Base-by-base conservation (phyloP, 1,284 basidiomycete genomes). In the Ceraceosorus bombacis region DNA sequence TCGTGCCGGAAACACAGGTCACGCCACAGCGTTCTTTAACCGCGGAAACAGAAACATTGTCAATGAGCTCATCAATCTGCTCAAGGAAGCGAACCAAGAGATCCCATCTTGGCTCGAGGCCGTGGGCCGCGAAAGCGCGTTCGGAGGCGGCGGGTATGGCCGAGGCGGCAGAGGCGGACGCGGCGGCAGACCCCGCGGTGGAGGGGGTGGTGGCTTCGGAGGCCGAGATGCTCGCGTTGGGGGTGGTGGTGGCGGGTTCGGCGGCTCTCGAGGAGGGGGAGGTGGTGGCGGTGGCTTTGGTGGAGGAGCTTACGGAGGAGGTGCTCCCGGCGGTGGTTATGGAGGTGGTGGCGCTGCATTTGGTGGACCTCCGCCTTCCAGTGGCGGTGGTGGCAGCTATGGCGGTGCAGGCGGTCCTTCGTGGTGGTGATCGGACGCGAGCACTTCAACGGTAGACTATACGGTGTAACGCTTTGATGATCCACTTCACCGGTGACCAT, bases 1-100 rank as follows among this genome's bases (percentile, higher is more conserved):
- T 59, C 93, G 94, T 85, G 95, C 95, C 12, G 94, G 94, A 69
- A 99, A 99, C 83, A 89, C 87, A n/a, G 94, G 94, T 82, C 85
- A 88, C 65, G 88, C 89, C 41, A 99, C 79, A 37, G 78, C 79
- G 59, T 80, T 80, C 72, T 79, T 80, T 75, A 80, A 80, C 77
- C 77, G 79, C 41, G 79, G 78, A 66, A 80, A 80, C 76, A 73
- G 74, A 62, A 77, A 91, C 80, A 94, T 97, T 67, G 89, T 89
- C 53, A 85, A 88, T 56, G 92, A 95, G 73, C 83, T 98, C 53
- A 81, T 97, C 60, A 93, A 96, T 78, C 84, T 98, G 10, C 85
- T 98, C 57, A 86, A 89, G 63, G 94, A 97, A 80, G 94, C 94
- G 52, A 94, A 98, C 80, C 95, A 98, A 80, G 92, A 95, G 63